Percentiles rank a stretch among this genome's conserved stretches.
These are phyloP conservation scores for Striga asiatica DNA, from an alignment of 257 asterid genomes.

Conservation along the genomic window DNA sequence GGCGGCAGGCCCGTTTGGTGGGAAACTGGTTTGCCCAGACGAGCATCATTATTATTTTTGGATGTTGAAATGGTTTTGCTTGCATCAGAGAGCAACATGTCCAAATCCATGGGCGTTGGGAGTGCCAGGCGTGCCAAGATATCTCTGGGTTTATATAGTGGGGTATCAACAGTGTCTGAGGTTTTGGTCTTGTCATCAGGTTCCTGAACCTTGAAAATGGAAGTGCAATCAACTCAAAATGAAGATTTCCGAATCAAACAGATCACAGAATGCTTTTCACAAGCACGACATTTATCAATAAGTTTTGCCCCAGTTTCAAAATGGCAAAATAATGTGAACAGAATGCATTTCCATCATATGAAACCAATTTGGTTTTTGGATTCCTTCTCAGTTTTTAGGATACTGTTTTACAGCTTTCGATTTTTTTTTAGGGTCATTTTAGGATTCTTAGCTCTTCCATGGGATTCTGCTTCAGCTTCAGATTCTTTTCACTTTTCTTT, in stretches of 20 bases:
- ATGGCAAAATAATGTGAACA: background rate
- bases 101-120: slow-evolving; percentile 73
- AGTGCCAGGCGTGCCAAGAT: slow-evolving; percentile 66
- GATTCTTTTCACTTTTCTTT: too few relatives aligned
- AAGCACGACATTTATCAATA: background rate
- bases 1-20: slow-evolving; percentile 78
- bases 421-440: too few relatives aligned
- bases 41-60: slow-evolving; percentile 47
- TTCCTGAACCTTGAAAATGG: slow-evolving; percentile 35
- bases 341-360: too few relatives aligned
- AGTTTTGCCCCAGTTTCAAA: background rate
- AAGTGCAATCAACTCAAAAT: slow-evolving; percentile 13
- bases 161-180: slow-evolving; percentile 23
- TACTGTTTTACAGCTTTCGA: too few relatives aligned
- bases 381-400: too few relatives aligned
- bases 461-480: too few relatives aligned
- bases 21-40: slow-evolving; percentile 41
- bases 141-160: slow-evolving; percentile 39
- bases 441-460: too few relatives aligned
- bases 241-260: slow-evolving; percentile 1
- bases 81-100: slow-evolving; percentile 61
- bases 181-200: slow-evolving; percentile 29
- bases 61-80: slow-evolving; percentile 45
- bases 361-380: too few relatives aligned
- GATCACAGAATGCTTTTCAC: slow-evolving; percentile 7